Conservation (phyloP, 345 rosid species). For the Gossypium bickii region DNA sequence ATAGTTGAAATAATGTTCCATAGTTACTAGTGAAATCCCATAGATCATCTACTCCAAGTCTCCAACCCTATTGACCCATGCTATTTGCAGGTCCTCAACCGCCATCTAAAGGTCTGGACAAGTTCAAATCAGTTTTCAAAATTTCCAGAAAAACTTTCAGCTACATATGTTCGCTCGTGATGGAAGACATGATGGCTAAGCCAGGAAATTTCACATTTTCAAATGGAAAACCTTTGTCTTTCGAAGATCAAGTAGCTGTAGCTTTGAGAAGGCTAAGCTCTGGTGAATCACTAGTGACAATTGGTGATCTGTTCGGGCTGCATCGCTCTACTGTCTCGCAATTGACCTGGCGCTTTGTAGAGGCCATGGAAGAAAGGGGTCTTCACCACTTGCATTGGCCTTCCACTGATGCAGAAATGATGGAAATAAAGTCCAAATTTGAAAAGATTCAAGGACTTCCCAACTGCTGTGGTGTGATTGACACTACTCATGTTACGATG, state of each 20-base stretch:
- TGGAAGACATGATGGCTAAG: constrained; percentile 42
- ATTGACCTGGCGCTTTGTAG: constrained; percentile 65
- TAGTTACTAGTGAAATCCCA: not conserved
- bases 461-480: constrained; percentile 59
- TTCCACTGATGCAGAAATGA: constrained; percentile 33
- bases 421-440: constrained; percentile 46
- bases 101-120: constrained; percentile 36
- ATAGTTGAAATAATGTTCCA: not conserved
- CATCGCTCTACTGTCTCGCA: constrained; percentile 59
- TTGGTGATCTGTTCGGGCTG: constrained; percentile 54
- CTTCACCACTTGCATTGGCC: constrained; percentile 60
- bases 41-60: not conserved
- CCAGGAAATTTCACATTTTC: constrained; percentile 35
- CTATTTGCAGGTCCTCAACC: constrained; percentile 40
- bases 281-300: constrained; percentile 42
- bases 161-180: constrained; percentile 58
- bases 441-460: constrained; percentile 52
- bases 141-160: constrained; percentile 48
- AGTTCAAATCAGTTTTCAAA: constrained; percentile 37
- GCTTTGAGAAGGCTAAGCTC: constrained; percentile 59
- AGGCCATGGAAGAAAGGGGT: constrained; percentile 58
- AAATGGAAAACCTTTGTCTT: constrained; percentile 43
- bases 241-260: constrained; percentile 56
- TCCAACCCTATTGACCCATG: not conserved
- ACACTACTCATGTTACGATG: constrained; percentile 54